phyloP scores from a whole-genome alignment of 1,284 basidiomycete species.

The Boletellus deceptivus region DNA sequence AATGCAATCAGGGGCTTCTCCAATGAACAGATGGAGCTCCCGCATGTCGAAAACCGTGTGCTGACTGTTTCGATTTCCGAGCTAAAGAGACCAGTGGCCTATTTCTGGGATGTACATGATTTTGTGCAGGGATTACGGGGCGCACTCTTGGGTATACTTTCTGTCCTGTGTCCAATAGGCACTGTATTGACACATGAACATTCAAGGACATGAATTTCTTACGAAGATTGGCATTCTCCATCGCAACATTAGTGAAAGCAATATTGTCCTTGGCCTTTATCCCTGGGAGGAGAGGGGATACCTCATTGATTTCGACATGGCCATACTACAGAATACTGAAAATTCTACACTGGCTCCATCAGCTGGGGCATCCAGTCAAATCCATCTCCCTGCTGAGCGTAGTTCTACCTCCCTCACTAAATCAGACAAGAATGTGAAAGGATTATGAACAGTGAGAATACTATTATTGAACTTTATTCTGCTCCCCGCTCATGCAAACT shows the following conservation, averaged over 20 bases:
- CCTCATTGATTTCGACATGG: constrained; percentile 18
- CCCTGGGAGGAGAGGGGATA: constrained; percentile 16
- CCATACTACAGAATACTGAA: not conserved
- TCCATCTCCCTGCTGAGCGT: not conserved
- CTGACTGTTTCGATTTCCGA: not conserved
- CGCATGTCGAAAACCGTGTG: constrained; percentile 1
- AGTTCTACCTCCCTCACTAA: not conserved
- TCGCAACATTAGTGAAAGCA: constrained; percentile 21
- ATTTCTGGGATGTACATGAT: constrained; percentile 19
- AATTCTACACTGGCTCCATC: not conserved
- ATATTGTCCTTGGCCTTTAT: constrained; percentile 11
- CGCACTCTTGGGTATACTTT: constrained; percentile 7
- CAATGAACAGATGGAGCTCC: not conserved
- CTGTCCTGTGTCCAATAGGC: rapidly evolving
- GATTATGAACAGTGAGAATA: not conserved
- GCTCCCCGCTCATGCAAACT: not conserved
- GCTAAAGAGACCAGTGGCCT: constrained; percentile 7
- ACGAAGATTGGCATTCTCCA: constrained; percentile 9
- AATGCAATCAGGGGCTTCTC: constrained; percentile 4
- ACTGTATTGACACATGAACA: not conserved
- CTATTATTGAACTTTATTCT: not conserved
- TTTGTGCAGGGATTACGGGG: constrained; percentile 15
- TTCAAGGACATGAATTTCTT: constrained; percentile 17
- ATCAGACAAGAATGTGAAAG: not conserved
- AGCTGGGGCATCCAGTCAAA: not conserved